Evolutionary conservation across 2,329 filamentous ascomycete genomes (phyloP).

Genomic region (Dactylella cylindrospora): DNA sequence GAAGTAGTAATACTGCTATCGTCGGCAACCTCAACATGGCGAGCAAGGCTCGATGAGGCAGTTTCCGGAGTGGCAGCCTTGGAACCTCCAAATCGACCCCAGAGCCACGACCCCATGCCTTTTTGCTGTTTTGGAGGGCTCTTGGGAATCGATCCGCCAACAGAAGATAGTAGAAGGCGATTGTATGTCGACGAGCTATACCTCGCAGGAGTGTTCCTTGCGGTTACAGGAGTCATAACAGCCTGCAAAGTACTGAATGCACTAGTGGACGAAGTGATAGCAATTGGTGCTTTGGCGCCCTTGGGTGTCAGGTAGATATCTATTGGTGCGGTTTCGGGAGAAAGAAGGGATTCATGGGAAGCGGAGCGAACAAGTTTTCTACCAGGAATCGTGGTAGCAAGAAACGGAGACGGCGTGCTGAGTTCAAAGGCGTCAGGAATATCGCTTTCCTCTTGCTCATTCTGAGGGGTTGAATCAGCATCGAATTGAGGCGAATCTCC

Average conservation of each 20-base stretch:
- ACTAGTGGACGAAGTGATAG: slow-evolving; percentile 24
- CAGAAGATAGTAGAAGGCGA: slow-evolving; percentile 31
- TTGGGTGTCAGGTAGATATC: slow-evolving; percentile 31
- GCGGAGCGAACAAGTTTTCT: slow-evolving; percentile 32
- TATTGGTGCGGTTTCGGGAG: slow-evolving; percentile 34
- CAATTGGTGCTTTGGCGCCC: slow-evolving; percentile 33
- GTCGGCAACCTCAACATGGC: slow-evolving; percentile 36
- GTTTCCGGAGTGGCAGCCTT: slow-evolving; percentile 20
- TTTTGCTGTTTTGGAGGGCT: slow-evolving; percentile 29
- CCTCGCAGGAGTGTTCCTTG: slow-evolving; percentile 33
- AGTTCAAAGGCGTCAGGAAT: slow-evolving; percentile 37
- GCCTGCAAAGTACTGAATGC: slow-evolving; percentile 27
- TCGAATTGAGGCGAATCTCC: slow-evolving; percentile 29
- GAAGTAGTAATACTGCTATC: slow-evolving; percentile 34
- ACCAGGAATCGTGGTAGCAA: slow-evolving; percentile 43
- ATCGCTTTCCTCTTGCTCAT: slow-evolving; percentile 30
- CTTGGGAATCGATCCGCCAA: slow-evolving; percentile 11
- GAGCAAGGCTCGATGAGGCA: slow-evolving; percentile 29
- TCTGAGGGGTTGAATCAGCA: slow-evolving; percentile 17
- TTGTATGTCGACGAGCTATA: slow-evolving; percentile 41
- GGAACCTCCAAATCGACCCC: slow-evolving; percentile 29
- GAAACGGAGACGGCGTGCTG: slow-evolving; percentile 34
- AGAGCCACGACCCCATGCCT: slow-evolving; percentile 39
- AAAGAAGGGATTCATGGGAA: slow-evolving; percentile 39
- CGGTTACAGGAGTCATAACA: slow-evolving; percentile 39